phyloP scores from a whole-genome alignment of 805 yeast genomes.

The Candida piceae region DNA sequence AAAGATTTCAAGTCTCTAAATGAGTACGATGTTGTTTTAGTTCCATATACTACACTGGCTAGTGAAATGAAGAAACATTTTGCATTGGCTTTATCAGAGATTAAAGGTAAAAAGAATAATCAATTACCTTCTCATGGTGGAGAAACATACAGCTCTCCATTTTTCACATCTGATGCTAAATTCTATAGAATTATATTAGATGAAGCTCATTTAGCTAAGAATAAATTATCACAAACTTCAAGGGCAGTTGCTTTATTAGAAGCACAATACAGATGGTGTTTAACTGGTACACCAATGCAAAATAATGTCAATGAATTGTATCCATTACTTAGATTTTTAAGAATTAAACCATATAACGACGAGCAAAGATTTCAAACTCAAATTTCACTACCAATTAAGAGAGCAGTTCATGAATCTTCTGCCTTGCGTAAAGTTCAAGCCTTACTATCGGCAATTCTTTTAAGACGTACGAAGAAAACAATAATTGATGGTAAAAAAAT shows the following conservation, averaged over 20 bases:
- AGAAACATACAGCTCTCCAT: slow-evolving; percentile 55
- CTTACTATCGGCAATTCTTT: slow-evolving; percentile 63
- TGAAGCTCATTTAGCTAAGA: slow-evolving; percentile 54
- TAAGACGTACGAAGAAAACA: slow-evolving; percentile 70
- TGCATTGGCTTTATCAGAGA: slow-evolving; percentile 31
- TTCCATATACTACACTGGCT: slow-evolving; percentile 76
- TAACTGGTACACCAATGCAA: slow-evolving; percentile 59
- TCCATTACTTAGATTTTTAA: slow-evolving; percentile 46
- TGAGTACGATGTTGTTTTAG: slow-evolving; percentile 66
- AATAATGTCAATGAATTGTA: slow-evolving; percentile 49
- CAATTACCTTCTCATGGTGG: slow-evolving; percentile 37
- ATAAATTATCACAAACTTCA: slow-evolving; percentile 43
- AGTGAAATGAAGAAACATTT: slow-evolving; percentile 71
- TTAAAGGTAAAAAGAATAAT: slow-evolving; percentile 20
- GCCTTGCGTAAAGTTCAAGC: slow-evolving; percentile 62
- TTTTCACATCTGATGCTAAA: slow-evolving; percentile 44
- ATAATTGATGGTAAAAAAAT: slow-evolving; percentile 77
- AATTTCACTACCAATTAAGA: slow-evolving; percentile 52
- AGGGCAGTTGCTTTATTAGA: slow-evolving; percentile 39
- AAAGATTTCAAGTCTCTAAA: slow-evolving; percentile 41
- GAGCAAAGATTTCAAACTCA: slow-evolving; percentile 50
- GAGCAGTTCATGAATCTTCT: slow-evolving; percentile 21
- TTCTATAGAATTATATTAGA: slow-evolving; percentile 51
- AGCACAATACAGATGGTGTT: slow-evolving; percentile 40
- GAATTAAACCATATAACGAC: slow-evolving; percentile 59